Evolutionary conservation across 2,329 filamentous ascomycete species (phyloP).

Genomic region (Xylaria sp.): DNA sequence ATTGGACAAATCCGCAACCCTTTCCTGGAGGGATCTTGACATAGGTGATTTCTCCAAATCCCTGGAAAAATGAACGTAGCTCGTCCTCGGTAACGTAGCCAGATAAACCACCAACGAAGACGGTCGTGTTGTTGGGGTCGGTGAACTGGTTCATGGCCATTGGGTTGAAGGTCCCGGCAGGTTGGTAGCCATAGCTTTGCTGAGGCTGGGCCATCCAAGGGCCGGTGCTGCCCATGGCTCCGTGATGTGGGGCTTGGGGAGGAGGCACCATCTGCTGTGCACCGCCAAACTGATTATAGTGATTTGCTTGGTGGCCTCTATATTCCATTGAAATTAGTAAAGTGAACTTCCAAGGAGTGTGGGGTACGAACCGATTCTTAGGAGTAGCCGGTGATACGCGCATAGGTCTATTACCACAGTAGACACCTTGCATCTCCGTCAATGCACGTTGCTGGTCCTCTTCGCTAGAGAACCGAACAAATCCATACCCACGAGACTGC

Average conservation of each 20-base stretch:
- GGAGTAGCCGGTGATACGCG: conserved; percentile 97
- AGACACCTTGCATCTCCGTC: conserved; percentile 98
- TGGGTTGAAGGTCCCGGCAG: conserved; percentile 61
- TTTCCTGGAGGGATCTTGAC: conserved; percentile 99
- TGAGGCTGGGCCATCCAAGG: conserved; percentile 58
- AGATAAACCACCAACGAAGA: conserved; percentile 96
- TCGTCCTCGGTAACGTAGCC: conserved; percentile 99
- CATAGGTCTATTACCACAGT: conserved; percentile 99
- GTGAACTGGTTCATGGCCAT: conserved; percentile 97
- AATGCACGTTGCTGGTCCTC: conserved; percentile 95
- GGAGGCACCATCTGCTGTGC: conserved; percentile 54
- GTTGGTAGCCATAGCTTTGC: conserved; percentile 49
- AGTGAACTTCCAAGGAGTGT: not conserved
- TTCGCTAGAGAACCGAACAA: conserved; percentile 96
- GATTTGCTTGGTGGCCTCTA: conserved; percentile 56
- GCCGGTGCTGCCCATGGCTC: conserved; percentile 50
- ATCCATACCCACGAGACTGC: conserved; percentile 97
- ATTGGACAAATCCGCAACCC: conserved; percentile 98
- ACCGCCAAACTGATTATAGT: conserved; percentile 52
- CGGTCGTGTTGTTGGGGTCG: conserved; percentile 98
- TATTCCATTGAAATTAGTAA: conserved; percentile 29
- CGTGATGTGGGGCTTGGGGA: conserved; percentile 57
- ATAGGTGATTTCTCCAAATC: conserved; percentile 99
- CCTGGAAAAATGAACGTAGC: conserved; percentile 99
- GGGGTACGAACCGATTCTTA: conserved; percentile 77